phyloP scores from a whole-genome alignment of 225 moss, liverwort and hornwort species.

The Physcomitrellopsis africana region DNA sequence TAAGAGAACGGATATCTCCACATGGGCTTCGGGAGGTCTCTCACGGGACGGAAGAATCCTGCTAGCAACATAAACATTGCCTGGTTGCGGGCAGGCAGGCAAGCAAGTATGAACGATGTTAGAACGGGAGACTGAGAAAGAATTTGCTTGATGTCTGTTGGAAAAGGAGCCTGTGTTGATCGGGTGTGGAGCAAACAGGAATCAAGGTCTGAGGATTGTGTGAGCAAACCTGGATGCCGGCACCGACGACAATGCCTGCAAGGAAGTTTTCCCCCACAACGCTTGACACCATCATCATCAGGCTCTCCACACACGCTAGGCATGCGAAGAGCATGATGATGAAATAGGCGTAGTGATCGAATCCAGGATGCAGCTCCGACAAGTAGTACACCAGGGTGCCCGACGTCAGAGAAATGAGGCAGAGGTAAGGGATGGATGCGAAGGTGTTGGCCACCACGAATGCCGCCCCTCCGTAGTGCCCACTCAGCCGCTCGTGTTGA shows the following conservation, averaged over 20 bases:
- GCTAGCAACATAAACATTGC: constrained; percentile 23
- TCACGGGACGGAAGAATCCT: constrained; percentile 26
- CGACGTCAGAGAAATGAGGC: constrained; percentile 7
- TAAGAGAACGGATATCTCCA: constrained; percentile 32
- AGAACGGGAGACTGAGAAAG: neutral
- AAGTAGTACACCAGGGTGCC: constrained; percentile 12
- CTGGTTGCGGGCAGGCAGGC: neutral
- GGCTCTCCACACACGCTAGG: constrained; percentile 22
- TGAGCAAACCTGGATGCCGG: constrained; percentile 30
- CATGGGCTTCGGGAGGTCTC: constrained; percentile 30
- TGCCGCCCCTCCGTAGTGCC: constrained; percentile 37
- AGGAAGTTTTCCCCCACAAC: constrained; percentile 25
- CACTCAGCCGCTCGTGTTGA: constrained; percentile 30
- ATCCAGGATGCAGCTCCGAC: constrained; percentile 25
- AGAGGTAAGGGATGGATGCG: constrained; percentile 25
- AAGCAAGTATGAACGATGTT: neutral
- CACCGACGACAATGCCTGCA: constrained; percentile 33
- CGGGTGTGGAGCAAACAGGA: neutral
- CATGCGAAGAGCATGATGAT: constrained; percentile 15
- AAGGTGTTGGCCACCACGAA: constrained; percentile 31
- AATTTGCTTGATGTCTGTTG: too few species aligned
- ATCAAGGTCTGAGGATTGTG: neutral
- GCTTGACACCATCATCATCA: constrained; percentile 25
- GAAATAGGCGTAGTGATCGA: constrained; percentile 19
- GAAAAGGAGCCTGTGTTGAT: too few species aligned